phyloP scores from a whole-genome alignment of 768 basidiomycete genomes.

The Boletellus emodensis region DNA sequence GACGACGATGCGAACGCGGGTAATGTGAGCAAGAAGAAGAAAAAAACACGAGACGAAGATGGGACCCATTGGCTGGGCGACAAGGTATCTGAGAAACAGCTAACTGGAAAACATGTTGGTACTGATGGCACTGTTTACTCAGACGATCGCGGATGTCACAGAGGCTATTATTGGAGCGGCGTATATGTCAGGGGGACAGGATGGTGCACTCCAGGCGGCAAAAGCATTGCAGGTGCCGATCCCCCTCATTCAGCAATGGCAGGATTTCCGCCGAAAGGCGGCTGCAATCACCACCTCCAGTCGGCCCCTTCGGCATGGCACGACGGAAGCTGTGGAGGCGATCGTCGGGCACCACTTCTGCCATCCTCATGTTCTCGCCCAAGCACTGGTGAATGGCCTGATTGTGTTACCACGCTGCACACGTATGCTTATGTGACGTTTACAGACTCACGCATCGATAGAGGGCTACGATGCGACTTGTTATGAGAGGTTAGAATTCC shows the following conservation, averaged over 20 bases:
- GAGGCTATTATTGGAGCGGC: constrained; percentile 86
- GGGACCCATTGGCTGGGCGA: constrained; percentile 64
- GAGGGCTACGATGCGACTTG: constrained; percentile 52
- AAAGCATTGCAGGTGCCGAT: constrained; percentile 66
- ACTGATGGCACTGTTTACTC: constrained; percentile 13
- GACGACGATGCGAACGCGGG: constrained; percentile 7
- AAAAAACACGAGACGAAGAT: constrained; percentile 39
- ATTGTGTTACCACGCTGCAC: not conserved
- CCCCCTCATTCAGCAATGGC: constrained; percentile 62
- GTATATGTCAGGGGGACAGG: constrained; percentile 68
- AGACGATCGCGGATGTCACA: constrained; percentile 81
- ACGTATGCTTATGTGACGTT: constrained; percentile 8
- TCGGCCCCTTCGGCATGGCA: constrained; percentile 44
- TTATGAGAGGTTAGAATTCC: constrained; percentile 78
- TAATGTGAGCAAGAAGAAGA: constrained; percentile 33
- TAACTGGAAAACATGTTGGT: not conserved
- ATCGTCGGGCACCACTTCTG: constrained; percentile 63
- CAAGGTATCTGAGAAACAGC: constrained; percentile 48
- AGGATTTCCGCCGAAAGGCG: constrained; percentile 56
- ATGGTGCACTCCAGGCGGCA: constrained; percentile 57
- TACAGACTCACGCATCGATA: constrained; percentile 65
- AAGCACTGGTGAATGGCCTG: constrained; percentile 59
- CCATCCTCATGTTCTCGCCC: constrained; percentile 58
- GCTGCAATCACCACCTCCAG: constrained; percentile 40
- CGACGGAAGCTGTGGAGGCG: constrained; percentile 53